Conservation (phyloP, 371 early-diverging fungal genomes). For the Mortierella sp. region DNA sequence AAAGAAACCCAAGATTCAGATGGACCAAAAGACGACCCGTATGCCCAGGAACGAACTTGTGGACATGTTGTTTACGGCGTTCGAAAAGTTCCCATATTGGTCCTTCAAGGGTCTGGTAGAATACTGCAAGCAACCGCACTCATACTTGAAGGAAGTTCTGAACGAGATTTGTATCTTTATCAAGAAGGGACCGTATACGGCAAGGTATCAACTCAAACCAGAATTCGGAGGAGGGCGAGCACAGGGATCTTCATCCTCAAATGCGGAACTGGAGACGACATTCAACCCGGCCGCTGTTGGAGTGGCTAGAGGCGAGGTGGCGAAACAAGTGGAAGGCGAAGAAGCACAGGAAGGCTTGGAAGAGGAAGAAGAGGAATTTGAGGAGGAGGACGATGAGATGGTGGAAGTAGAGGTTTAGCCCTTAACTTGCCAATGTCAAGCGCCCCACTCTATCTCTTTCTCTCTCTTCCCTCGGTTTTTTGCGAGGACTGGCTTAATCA, state of each 20-base stretch:
- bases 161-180: constrained; percentile 82
- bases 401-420: constrained; percentile 27
- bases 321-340: constrained; percentile 29
- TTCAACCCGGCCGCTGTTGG: constrained; percentile 52
- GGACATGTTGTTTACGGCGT: constrained; percentile 84
- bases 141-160: constrained; percentile 89
- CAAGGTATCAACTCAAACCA: constrained; percentile 86
- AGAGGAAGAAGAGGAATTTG: constrained; percentile 54
- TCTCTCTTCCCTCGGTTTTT: no score
- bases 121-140: constrained; percentile 79
- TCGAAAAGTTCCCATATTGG: constrained; percentile 86
- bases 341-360: constrained; percentile 53
- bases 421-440: no score
- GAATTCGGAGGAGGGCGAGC: constrained; percentile 67
- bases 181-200: constrained; percentile 86
- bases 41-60: constrained; percentile 87
- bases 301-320: constrained; percentile 35
- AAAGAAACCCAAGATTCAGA: constrained; percentile 56
- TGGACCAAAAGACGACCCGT: constrained; percentile 80
- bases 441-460: no score
- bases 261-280: constrained; percentile 46
- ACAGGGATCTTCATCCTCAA: constrained; percentile 12
- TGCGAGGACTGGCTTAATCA: no score
- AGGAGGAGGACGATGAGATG: constrained; percentile 51
- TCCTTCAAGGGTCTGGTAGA: constrained; percentile 87